Base-by-base conservation (phyloP, 2,329 filamentous ascomycete species). In the Camillea tinctor region DNA sequence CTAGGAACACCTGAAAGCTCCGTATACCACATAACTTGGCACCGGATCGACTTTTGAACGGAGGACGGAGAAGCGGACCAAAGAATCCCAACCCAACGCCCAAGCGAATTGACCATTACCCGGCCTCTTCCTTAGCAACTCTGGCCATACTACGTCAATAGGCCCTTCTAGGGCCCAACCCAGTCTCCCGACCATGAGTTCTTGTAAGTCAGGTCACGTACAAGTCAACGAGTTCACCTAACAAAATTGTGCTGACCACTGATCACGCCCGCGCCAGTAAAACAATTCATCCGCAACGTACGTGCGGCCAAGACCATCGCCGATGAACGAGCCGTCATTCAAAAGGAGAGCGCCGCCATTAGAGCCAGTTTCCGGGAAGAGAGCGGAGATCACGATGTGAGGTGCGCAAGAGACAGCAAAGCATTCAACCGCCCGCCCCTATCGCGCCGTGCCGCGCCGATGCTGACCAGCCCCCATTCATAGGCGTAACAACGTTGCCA, bases 211-310 rank as follows among this genome's bases (percentile, higher is more conserved):
- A n/a, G 49, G 26, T 13, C 6, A 13, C 26, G 26, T n/a, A n/a
- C n/a, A n/a, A n/a, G n/a, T n/a, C n/a, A n/a, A n/a, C n/a, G 8
- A 30, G 26, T 30, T 11, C 26, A 9, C 26, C 26, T 30, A 30
- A 11, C 26, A 30, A 30, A 7, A 11, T 44, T 44, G 13, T 3
- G 4, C 36, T 44, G 17, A 44, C 36, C 36, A 56, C 58, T 58
- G 17, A 44, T 15, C 36, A 56, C 58, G 57, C 61, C 60, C 59
- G 58, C 66, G 61, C n/a, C 74, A 98, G 95, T 99, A 76, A 99
- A 99, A 82, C 95, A 98, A 81, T 99, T 99, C 80, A 99, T 99
- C 79, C 93, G 95, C 75, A 98, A 97, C 80, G 95, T 99, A 75
- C 92, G 95, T 76, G 94, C 95, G 63, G 93, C 95, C 62, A 99